phyloP scores from a whole-genome alignment of 495 filamentous ascomycete species.

The Aspergillus baeticus region DNA sequence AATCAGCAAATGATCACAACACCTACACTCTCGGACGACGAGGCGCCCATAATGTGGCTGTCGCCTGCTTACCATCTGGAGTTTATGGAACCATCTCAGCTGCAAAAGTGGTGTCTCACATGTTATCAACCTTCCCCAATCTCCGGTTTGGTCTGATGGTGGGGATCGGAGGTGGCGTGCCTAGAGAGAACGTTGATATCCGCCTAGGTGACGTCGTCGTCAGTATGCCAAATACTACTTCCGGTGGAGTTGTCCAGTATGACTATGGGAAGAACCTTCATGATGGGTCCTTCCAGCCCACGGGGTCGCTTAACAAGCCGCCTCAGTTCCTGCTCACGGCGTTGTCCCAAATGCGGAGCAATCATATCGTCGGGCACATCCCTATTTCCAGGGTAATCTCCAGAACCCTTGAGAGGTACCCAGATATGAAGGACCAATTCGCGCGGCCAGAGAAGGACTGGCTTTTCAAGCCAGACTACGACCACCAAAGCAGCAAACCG shows the following conservation, averaged over 20 bases:
- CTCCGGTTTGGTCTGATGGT: constrained; percentile 31
- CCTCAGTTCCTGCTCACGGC: constrained; percentile 29
- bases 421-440: constrained; percentile 22
- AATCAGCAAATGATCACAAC: constrained; percentile 22
- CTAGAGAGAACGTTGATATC: constrained; percentile 23
- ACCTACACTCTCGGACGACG: constrained; percentile 33
- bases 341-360: constrained; percentile 21
- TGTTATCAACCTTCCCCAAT: constrained; percentile 22
- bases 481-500: constrained; percentile 15
- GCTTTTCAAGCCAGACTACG: constrained; percentile 29
- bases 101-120: constrained; percentile 22
- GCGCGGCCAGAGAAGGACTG: constrained; percentile 19
- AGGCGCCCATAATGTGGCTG: constrained; percentile 30
- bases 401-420: constrained; percentile 13
- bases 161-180: constrained; percentile 38
- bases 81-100: constrained; percentile 29
- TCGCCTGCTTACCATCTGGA: constrained; percentile 29
- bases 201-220: constrained; percentile 38
- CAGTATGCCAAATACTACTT: constrained; percentile 20
- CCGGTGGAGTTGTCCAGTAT: constrained; percentile 35
- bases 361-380: constrained; percentile 5
- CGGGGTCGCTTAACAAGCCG: constrained; percentile 7
- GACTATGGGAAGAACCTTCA: constrained; percentile 34
- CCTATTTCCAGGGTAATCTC: constrained; percentile 19
- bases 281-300: no score